Evolutionary conservation across 306 rosid species (phyloP), one percentile per base, ranked within the genome.

Genomic region (Carpinus fangiana): DNA sequence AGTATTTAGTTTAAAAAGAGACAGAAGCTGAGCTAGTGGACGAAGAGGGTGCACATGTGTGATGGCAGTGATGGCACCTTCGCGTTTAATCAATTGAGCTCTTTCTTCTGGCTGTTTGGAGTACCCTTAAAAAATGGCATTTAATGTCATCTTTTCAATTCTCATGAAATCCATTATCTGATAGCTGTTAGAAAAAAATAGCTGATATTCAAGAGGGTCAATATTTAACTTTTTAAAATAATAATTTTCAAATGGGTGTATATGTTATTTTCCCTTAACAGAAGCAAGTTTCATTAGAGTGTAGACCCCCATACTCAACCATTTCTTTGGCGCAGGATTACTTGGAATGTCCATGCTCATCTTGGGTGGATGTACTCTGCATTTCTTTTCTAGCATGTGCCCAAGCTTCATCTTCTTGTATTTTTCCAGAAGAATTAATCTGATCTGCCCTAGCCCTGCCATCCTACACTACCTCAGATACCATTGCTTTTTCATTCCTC

Each of bases 271-370:
- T 77, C 88, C 90, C 84, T 64, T 76, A 69, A 84, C 84, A 83
- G 88, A 88, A 86, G 84, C 87, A 86, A 83, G 70, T 81, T 80
- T 79, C 79, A 65, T 79, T 79, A 65, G 76, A 84, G 85, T 81
- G 77, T 87, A 82, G 85, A 80, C 86, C 89, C 87, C 90, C 81
- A 76, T 83, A 83, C 95, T 92, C 95, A 92, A 87, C 62, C 86
- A 76, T 88, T 92, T 92, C 92, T 90, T 92, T 92, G 97, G 84
- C 92, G 93, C 95, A 92, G 97, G 97, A 89, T 87, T 88, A 88
- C 91, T 80, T 84, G 95, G 97, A 90, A 90, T 83, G 90, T 84
- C 92, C 93, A 86, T 90, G 93, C 88, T 88, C 94, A 83, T 89
- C 93, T 87, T 87, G 93, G 97, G 83, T 83, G 90, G 92, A 82